Base-by-base conservation (phyloP, 1,139 yeast species). In the Suhomyces anneliseae region DNA sequence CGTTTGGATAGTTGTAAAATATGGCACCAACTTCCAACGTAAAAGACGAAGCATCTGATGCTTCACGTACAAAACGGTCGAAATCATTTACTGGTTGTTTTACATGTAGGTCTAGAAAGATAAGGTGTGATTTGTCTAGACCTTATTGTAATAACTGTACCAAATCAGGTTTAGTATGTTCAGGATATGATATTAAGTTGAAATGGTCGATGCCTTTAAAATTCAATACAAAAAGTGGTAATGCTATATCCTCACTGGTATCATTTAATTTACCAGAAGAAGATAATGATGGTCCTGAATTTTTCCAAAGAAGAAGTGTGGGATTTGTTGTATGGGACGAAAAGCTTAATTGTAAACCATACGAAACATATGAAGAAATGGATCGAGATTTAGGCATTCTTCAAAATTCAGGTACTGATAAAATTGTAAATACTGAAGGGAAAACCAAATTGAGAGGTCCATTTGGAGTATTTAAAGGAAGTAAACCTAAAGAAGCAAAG, bases 111-210 rank as follows among this genome's bases (percentile, higher is more conserved):
- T 60, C 74, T 7, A 53, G 82, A 41, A 76, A 78, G 57, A 70
- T 78, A 38, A 67, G 78, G 42, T 79, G 83, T 59, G 83, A 78
- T 53, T 65, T 76, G 34, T 54, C 56, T 12, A 65, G 66, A 48
- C 83, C 83, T 1, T 56, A 50, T 12, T 79, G 83, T 57, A 60
- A 61, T 14, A 69, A 75, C 43, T 79, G 83, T 57, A 45, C 57
- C 11, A 69, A 67, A 46, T 66, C 70, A 60, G 82, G 85, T 1
- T 61, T 86, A 26, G 70, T 73, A 6, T 90, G 97, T 60, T 90
- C 87, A 32, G 97, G 97, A 0, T 90, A 89, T 59, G 89, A 83
- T 50, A 85, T 90, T 52, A 87, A 86, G 53, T 76, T 90, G 27
- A 72, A 90, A 52, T 90, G 97, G 97, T 80, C 87, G 8, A 68